Evolutionary conservation across 345 rosid genomes (phyloP), one percentile per base, ranked within the genome.

Genomic region (Populus nigra): DNA sequence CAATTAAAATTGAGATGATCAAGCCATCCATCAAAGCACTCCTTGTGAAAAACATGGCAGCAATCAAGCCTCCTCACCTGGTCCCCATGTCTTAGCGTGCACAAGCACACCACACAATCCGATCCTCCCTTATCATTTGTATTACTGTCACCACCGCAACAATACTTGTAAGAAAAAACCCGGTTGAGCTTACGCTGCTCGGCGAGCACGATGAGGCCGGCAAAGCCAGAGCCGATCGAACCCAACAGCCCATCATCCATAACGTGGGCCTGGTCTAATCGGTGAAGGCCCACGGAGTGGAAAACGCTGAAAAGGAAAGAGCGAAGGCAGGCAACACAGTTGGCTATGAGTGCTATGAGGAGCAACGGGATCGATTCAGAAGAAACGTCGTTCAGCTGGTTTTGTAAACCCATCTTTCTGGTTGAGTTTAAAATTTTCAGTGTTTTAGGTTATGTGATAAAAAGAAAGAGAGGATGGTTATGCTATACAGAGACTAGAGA

Each of bases 21-120:
- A 11, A 94, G 94, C 96, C 98, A 94, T 1, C 93, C 92, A 57
- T 94, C 97, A 16, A 94, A 86, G 83, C 98, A 94, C 39, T 79
- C 80, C 80, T 87, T 94, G 49, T 94, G 98, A 70, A 90, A 94
- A 53, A 94, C 94, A 85, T 94, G 98, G 73, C 92, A 80, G 86
- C 98, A 94, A 36, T 89, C 90, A 3, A 94, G 97, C 86, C 77
- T 85, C 86, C 97, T 86, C 49, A 94, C 96, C 70, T 71, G 84
- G 27, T 94, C 96, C 38, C 98, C 98, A n/a, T 94, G 94, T 69
- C 86, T 72, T 1, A 92, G 70, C 72, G 70, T 79, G 82, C 87
- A 84, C 78, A 90, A 50, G 84, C 98, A 94, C 27, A 93, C 91
- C 79, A 91, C 82, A 71, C 97, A 93, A 73, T 72, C 90, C 8